These are phyloP conservation scores for Aspergillus quadricinctus DNA, from an alignment of 2,329 filamentous ascomycete genomes.

Conservation along the genomic window DNA sequence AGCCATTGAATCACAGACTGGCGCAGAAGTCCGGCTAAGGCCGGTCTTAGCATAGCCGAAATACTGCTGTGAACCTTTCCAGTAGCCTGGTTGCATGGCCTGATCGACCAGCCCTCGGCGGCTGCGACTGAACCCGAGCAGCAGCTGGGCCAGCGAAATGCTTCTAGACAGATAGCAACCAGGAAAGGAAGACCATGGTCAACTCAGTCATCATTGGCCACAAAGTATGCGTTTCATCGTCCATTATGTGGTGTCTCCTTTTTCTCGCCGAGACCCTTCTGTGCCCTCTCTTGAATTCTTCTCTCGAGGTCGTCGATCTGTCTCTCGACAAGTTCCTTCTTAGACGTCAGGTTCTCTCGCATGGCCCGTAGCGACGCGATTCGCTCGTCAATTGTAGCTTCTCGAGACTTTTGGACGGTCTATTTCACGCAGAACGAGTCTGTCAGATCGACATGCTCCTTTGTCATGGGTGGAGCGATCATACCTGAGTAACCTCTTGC, in stretches of 20 bases:
- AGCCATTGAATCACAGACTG: not conserved
- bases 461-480: conserved; percentile 3
- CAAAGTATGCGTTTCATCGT: conserved; percentile 3
- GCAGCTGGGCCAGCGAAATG: not conserved
- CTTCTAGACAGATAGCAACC: not conserved
- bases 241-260: conserved; percentile 21
- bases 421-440: conserved; percentile 18
- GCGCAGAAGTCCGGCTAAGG: not conserved
- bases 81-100: not conserved
- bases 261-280: conserved; percentile 29
- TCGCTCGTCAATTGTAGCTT: conserved; percentile 51
- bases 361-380: conserved; percentile 51
- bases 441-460: not conserved
- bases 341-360: conserved; percentile 47
- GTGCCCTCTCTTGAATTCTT: conserved; percentile 37
- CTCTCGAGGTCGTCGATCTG: conserved; percentile 52
- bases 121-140: not conserved
- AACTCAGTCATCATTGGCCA: too few relatives aligned
- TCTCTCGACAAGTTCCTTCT: conserved; percentile 51
- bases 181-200: not conserved
- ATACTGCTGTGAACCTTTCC: not conserved
- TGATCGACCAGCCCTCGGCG: not conserved
- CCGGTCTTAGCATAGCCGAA: not conserved
- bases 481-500: conserved; percentile 50
- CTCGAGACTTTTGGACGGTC: conserved; percentile 44